Percentiles rank a stretch among this genome's conserved stretches.
These are phyloP conservation scores for Groenewaldozyma auringiensis DNA, from an alignment of 1,139 yeast species.

Conservation along the genomic window DNA sequence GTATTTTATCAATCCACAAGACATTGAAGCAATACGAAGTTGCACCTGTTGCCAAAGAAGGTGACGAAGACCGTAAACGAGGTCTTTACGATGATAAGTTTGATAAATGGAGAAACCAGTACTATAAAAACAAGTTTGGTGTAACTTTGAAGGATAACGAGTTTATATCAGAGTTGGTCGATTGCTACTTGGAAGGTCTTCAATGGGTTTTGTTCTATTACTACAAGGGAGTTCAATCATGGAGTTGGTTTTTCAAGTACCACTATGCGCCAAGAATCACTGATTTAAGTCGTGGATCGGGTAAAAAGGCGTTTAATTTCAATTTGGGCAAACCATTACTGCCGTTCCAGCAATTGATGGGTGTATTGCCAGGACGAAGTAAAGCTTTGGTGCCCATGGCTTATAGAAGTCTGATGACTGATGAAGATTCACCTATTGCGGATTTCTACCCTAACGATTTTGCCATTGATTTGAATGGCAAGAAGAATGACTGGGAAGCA, in stretches of 20 bases:
- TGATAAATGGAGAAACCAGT: constrained; percentile 70
- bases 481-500: constrained; percentile 97
- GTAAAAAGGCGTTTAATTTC: constrained; percentile 48
- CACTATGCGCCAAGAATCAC: constrained; percentile 93
- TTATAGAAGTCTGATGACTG: constrained; percentile 82
- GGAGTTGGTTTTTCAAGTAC: constrained; percentile 89
- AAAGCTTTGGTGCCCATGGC: constrained; percentile 68
- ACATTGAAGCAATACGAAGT: constrained; percentile 55
- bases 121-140: constrained; percentile 70
- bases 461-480: constrained; percentile 86
- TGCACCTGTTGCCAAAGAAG: constrained; percentile 59
- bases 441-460: constrained; percentile 91
- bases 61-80: constrained; percentile 54
- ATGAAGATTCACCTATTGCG: constrained; percentile 74
- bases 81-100: constrained; percentile 69
- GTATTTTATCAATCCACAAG: constrained; percentile 22
- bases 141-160: constrained; percentile 50
- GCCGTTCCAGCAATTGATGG: constrained; percentile 97
- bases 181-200: constrained; percentile 80
- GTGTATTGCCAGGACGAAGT: constrained; percentile 93
- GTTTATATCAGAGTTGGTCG: constrained; percentile 40
- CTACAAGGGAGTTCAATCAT: constrained; percentile 82
- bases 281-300: constrained; percentile 66
- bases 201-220: constrained; percentile 94
- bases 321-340: constrained; percentile 70